Percentiles rank a stretch among this genome's conserved stretches.
These are phyloP conservation scores for Serendipita sp. DNA, from an alignment of 768 basidiomycete genomes.

Conservation along the genomic window DNA sequence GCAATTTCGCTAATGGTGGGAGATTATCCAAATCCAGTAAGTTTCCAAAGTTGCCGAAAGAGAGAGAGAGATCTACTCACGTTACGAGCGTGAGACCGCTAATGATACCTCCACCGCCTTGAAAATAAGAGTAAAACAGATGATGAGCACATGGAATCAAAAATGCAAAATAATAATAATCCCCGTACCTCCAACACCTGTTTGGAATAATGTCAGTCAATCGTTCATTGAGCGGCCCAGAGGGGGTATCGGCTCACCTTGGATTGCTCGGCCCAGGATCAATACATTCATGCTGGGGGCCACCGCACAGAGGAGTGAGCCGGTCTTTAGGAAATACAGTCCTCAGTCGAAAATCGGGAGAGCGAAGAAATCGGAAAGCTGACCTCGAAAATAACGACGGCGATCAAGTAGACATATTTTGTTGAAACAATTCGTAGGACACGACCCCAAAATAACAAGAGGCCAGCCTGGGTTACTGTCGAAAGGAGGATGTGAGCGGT, in stretches of 20 bases:
- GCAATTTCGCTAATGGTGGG: background rate
- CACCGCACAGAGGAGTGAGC: constrained; percentile 14
- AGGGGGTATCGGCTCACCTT: background rate
- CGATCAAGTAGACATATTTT: constrained; percentile 18
- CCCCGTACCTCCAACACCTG: background rate
- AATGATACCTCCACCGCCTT: background rate
- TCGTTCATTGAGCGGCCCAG: background rate
- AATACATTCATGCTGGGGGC: constrained; percentile 17
- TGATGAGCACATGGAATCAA: too few relatives aligned
- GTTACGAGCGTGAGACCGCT: background rate
- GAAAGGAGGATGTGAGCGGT: background rate
- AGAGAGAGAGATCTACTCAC: too few relatives aligned
- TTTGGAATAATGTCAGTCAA: background rate
- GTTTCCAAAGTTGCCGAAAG: too few relatives aligned
- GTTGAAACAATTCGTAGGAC: constrained; percentile 18
- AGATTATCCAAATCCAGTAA: too few relatives aligned
- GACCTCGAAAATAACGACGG: constrained; percentile 25
- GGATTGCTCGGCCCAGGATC: constrained; percentile 28
- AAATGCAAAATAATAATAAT: too few relatives aligned
- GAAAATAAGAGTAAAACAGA: too few relatives aligned
- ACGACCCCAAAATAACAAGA: constrained; percentile 19
- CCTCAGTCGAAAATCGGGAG: too few relatives aligned
- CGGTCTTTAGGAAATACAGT: background rate
- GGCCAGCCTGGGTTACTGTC: constrained; percentile 14
- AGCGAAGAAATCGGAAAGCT: constrained; percentile 14